A percentile compares a stretch with the other conserved stretches of the same genome.
Evolutionary conservation across 2,329 filamentous ascomycete genomes (phyloP).

Genomic region (Xylaria sp.): DNA sequence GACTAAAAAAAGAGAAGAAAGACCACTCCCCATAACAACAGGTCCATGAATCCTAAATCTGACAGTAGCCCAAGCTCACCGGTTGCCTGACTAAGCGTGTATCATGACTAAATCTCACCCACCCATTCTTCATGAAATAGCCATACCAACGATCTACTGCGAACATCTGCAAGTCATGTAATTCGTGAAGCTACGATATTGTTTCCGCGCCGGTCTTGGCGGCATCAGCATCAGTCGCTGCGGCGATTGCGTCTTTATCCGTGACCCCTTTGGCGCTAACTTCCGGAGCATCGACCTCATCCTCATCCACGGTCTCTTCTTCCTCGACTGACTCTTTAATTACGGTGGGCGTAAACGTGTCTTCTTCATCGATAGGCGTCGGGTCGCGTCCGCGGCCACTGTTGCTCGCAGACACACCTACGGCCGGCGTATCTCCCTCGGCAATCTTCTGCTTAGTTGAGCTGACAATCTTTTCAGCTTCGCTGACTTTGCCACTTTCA

Average conservation of each 20-base stretch:
- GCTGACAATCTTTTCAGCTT: slow-evolving; percentile 70
- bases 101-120: not conserved
- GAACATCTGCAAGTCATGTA: not conserved
- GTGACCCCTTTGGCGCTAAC: slow-evolving; percentile 42
- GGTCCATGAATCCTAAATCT: not conserved
- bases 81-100: not conserved
- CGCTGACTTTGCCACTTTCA: slow-evolving; percentile 60
- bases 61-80: slow-evolving; percentile 2
- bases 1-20: not conserved
- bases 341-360: slow-evolving; percentile 62
- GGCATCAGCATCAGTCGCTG: not conserved
- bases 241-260: slow-evolving; percentile 33
- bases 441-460: slow-evolving; percentile 69
- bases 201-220: slow-evolving; percentile 2
- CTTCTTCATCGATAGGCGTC: slow-evolving; percentile 53
- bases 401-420: slow-evolving; percentile 72
- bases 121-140: not conserved
- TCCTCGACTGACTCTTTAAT: slow-evolving; percentile 64
- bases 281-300: slow-evolving; percentile 50
- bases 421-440: slow-evolving; percentile 61
- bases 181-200: slow-evolving; percentile 5
- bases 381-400: slow-evolving; percentile 67
- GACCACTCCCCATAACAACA: not conserved
- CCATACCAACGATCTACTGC: not conserved
- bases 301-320: slow-evolving; percentile 60